phyloP scores from a whole-genome alignment of 345 rosid genomes.

The Acer saccharum region DNA sequence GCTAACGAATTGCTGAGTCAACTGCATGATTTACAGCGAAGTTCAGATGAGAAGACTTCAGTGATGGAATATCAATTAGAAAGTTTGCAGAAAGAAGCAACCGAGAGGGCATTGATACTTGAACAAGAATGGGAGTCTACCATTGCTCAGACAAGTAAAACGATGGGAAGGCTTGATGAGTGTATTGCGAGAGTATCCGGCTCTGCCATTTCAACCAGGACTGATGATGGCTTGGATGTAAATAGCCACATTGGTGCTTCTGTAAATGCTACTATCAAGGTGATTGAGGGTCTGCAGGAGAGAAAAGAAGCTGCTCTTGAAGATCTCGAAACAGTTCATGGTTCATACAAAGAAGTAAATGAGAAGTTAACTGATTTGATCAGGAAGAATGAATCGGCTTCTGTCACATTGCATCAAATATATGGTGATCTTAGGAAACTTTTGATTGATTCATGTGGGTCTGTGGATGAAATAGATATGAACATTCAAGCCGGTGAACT shows the following conservation, averaged over 20 bases:
- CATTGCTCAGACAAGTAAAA: conserved; percentile 47
- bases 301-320: conserved; percentile 50
- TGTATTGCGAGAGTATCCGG: conserved; percentile 32
- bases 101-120: conserved; percentile 45
- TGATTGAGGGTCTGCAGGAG: conserved; percentile 57
- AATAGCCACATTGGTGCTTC: conserved; percentile 46
- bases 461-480: conserved; percentile 29
- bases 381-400: conserved; percentile 44
- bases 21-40: conserved; percentile 51
- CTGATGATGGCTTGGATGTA: conserved; percentile 41
- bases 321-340: conserved; percentile 46
- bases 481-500: conserved; percentile 33
- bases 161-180: conserved; percentile 60
- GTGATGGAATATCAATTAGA: conserved; percentile 50
- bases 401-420: conserved; percentile 36
- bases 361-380: conserved; percentile 50
- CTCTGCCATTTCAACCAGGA: conserved; percentile 28
- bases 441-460: conserved; percentile 43
- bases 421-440: conserved; percentile 53
- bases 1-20: conserved; percentile 57
- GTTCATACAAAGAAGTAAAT: conserved; percentile 48
- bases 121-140: conserved; percentile 59
- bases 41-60: conserved; percentile 44
- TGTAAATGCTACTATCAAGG: conserved; percentile 51
- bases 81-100: conserved; percentile 51